Evolutionary conservation across 192 early-diverging fungal species (phyloP), one percentile per base, ranked within the genome.

Genomic region (Gryganskiella cystojenkinii): DNA sequence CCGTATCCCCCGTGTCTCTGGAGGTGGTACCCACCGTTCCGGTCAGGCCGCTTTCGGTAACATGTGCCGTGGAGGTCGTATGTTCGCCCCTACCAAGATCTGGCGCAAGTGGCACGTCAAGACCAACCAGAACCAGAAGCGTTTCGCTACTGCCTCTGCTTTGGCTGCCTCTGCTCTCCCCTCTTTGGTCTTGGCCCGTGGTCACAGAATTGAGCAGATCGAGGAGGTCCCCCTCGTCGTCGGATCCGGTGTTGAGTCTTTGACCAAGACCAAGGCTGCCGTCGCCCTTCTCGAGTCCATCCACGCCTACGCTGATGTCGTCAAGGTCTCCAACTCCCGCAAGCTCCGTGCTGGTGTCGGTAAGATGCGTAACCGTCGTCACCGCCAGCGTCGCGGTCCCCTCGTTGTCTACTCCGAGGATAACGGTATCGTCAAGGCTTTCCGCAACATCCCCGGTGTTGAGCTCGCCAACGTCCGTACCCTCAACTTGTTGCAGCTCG

Each of bases 21-120:
- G 96, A 78, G 87, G 91, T 53, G 98, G 98, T 86, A 99, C 96
- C 56, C 94, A 95, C 91, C 94, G 96, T 72, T 90, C 96, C 67
- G 98, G 96, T 75, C 98, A 99, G 87, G 82, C 95, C 71, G 96
- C 96, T 80, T 99, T 98, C 89, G 96, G 98, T 81, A 99, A 99
- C 92, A 98, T 98, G 98, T 97, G 95, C 85, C 95, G 96, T 85
- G 95, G 95, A 76, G 96, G 98, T 85, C 93, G 96, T 69, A 99
- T 99, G 98, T 99, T 98, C 81, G 96, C 98, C 67, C 98, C 98
- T 55, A 99, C 95, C 90, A 99, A 99, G 92, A 91, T 92, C 85
- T 99, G 95, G 95, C 90, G 96, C 87, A 98, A 97, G 91, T 99
- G 98, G 96, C 96, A 98, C 90, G 88, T 98, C 72, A 97, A 97